Base-by-base conservation (phyloP, 2,329 filamentous ascomycete genomes). In the Apiospora malaysiana region DNA sequence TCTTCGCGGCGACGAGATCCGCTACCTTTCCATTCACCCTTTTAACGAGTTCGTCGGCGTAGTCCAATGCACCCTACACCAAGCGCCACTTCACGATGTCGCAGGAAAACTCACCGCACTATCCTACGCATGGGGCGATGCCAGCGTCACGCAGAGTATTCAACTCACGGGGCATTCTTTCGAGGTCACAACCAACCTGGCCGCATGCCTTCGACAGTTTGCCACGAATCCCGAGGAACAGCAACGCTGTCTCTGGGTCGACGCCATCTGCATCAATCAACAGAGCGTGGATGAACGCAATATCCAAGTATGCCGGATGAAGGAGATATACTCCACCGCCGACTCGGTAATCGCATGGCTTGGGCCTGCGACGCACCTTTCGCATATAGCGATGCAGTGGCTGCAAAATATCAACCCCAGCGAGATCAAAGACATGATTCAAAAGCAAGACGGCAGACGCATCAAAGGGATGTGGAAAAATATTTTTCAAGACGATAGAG, bases 51-150 rank as follows among this genome's bases (percentile, higher is more conserved):
- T 42, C 4, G 5, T 46, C 7, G 65, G 42, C 2, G 10, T 45
- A 6, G 65, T 67, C 65, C 23, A 32, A 0, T 67, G 65, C 27
- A 32, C 42, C 5, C 23, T 67, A 2, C 23, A 32, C 16, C 42
- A 32, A 2, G 42, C 42, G 8, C 6, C 65, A 4, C 42, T 67
- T 1, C 23, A 18, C 7, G 14, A 21, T 23, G 6, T 46, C 25
- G 51, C 66, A 6, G 18, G 27, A 2, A 6, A 4, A 7, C 69
- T 70, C 43, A 56, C 42, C 12, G 71, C 69, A 6, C 42, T 72
- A 2, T 70, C 65, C 18, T 72, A 68, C 42, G 70, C 32, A 43
- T 70, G 70, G 70, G 70, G 70, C 18, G 37, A 46, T 18, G 18
- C 47, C 21, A n/a, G 1, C n/a, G 21, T 63, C 12, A 68, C 70